phyloP scores from a whole-genome alignment of 495 filamentous ascomycete species.

The Podospora fimiseda region DNA sequence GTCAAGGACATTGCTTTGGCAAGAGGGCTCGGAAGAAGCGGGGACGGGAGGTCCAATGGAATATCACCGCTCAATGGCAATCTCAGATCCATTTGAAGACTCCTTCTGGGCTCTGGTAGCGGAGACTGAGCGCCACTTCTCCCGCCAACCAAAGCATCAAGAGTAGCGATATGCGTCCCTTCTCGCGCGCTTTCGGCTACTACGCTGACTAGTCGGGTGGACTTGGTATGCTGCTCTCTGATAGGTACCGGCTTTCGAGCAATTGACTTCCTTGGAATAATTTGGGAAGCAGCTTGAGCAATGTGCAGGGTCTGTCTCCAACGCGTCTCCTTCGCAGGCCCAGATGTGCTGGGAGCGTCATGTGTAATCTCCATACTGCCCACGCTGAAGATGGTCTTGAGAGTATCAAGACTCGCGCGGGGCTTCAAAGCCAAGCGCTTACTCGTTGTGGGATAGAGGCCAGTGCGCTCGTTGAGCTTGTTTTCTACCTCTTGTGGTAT shows the following conservation, averaged over 20 bases:
- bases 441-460: slow-evolving; percentile 23
- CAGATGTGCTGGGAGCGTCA: slow-evolving; percentile 20
- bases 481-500: slow-evolving; percentile 29
- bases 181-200: background rate
- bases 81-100: slow-evolving; percentile 4
- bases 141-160: background rate
- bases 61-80: slow-evolving; percentile 10
- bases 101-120: background rate
- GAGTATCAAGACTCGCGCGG: slow-evolving; percentile 32
- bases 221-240: slow-evolving; percentile 12
- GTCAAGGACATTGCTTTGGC: slow-evolving; percentile 21
- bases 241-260: slow-evolving; percentile 27
- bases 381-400: slow-evolving; percentile 39
- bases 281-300: slow-evolving; percentile 20
- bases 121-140: background rate
- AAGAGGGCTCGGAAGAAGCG: slow-evolving; percentile 21
- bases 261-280: slow-evolving; percentile 31
- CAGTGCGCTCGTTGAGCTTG: slow-evolving; percentile 29
- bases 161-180: background rate
- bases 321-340: slow-evolving; percentile 13
- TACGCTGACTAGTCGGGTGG: background rate
- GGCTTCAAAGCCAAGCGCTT: slow-evolving; percentile 30
- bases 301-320: slow-evolving; percentile 28
- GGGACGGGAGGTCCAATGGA: slow-evolving; percentile 17
- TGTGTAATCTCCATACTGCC: slow-evolving; percentile 28